These are phyloP conservation scores for Xylariales sp. DNA, from an alignment of 2,329 filamentous ascomycete genomes.

Conservation along the genomic window DNA sequence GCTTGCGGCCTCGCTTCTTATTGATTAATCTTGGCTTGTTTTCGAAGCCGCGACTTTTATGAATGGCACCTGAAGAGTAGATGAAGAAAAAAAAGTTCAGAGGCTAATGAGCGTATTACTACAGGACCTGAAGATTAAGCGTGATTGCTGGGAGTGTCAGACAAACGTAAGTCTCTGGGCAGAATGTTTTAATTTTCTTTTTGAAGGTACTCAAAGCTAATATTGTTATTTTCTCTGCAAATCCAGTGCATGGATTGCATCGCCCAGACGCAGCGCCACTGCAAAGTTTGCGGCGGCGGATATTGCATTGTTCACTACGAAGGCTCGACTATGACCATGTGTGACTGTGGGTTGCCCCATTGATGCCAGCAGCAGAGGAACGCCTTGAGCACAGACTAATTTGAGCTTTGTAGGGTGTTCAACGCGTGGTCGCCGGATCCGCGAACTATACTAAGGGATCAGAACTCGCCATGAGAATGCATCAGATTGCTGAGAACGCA, in stretches of 20 bases:
- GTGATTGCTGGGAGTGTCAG: constrained; percentile 82
- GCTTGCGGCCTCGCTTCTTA: too few relatives aligned
- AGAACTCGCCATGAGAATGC: too few relatives aligned
- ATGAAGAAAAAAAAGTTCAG: too few relatives aligned
- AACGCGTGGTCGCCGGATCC: constrained; percentile 23
- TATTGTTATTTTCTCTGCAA: background rate
- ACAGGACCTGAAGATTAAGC: constrained; percentile 54
- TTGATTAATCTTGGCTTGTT: too few relatives aligned
- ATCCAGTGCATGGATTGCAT: constrained; percentile 72
- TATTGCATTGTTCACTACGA: constrained; percentile 85
- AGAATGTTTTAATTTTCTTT: background rate
- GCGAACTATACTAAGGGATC: constrained; percentile 19
- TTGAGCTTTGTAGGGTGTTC: constrained; percentile 28
- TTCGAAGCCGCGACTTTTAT: too few relatives aligned
- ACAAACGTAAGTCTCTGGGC: constrained; percentile 57
- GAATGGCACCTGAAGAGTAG: too few relatives aligned
- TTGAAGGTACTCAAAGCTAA: too few relatives aligned
- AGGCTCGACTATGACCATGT: constrained; percentile 63
- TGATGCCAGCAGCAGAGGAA: too few relatives aligned
- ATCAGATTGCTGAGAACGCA: too few relatives aligned
- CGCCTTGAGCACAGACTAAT: constrained; percentile 5
- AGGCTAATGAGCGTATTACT: too few relatives aligned
- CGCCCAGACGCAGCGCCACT: constrained; percentile 63
- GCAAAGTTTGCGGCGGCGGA: constrained; percentile 68
- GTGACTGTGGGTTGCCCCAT: constrained; percentile 36